phyloP scores from a whole-genome alignment of 164 flowering plant genomes.

The Sedum album region DNA sequence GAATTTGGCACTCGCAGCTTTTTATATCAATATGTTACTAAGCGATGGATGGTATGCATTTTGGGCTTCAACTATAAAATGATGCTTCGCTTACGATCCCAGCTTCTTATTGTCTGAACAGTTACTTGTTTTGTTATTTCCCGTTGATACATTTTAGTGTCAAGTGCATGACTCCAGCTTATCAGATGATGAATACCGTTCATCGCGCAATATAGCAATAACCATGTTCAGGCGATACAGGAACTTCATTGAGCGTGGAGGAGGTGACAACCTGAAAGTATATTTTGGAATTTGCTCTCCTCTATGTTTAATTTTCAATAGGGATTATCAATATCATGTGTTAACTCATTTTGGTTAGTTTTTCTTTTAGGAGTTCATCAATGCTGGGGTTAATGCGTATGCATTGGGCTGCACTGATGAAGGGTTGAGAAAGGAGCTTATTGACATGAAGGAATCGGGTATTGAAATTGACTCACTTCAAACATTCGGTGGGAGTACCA shows the following conservation, averaged over 20 bases:
- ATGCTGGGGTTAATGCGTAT: constrained; percentile 95
- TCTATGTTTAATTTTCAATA: constrained; percentile 2
- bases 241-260: constrained; percentile 73
- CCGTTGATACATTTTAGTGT: constrained; percentile 29
- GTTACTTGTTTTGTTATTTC: neutral
- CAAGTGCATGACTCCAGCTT: constrained; percentile 36
- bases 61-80: neutral
- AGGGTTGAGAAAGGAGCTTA: constrained; percentile 75
- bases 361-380: constrained; percentile 69
- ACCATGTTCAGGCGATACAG: constrained; percentile 76
- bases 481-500: constrained; percentile 60
- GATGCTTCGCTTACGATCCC: neutral
- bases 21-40: constrained; percentile 25
- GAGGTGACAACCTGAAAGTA: constrained; percentile 88
- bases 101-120: neutral
- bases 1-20: constrained; percentile 16
- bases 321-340: neutral
- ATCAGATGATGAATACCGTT: constrained; percentile 80
- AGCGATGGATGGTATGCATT: constrained; percentile 46
- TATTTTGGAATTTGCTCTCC: constrained; percentile 14
- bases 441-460: constrained; percentile 50
- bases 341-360: constrained; percentile 2
- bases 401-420: constrained; percentile 92
- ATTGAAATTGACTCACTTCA: constrained; percentile 62
- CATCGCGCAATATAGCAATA: constrained; percentile 89